Evolutionary conservation across 352 stramenopile genomes (phyloP), one percentile per base, ranked within the genome.

Genomic region (Pythium scleroteichum): DNA sequence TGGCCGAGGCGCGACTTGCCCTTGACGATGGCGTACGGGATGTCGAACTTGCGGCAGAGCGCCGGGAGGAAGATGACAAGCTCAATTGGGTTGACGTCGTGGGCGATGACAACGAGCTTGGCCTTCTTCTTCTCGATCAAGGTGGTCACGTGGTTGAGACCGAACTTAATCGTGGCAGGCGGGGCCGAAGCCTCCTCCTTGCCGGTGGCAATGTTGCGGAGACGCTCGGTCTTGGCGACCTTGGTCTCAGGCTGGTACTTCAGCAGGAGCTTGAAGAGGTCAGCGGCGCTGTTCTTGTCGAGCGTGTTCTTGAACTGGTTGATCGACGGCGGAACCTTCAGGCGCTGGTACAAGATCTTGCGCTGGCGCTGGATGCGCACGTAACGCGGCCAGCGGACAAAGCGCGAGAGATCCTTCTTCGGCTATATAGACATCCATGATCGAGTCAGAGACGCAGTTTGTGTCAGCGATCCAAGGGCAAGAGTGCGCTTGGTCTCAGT

Each of bases 121-220:
- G 97, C 97, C 92, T 99, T 99, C 92, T 99, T 99, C 72, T 98
- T 95, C 84, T 99, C 97, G 58, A 99, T 92, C 44, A 99, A 78
- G 61, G 90, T 97, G 33, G 97, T 99, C 56, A 99, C 95, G 82
- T 99, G 97, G 87, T 99, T 99, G 12, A 99, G 82, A 74, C 97
- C 98, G 73, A 97, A 99, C 88, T 99, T 99, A 72, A 98, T 73
- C 20, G 98, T 87, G 57, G 94, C 82, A 38, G 94, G 79, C 45
- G 95, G 93, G 33, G 85, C 87, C 69, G 79, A 84, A 27, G 87
- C 80, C 65, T 95, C 87, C 61, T 97, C 92, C 70, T 96, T 97
- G 58, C 96, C 97, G 53, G 94, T 95, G 46, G 97, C 97, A 45
- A 96, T 91, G 72, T 97, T 97, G 85, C 98, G 97, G 41, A 99